A percentile compares a stretch with the other conserved stretches of the same genome.
Conservation (phyloP, 2,329 filamentous ascomycete genomes). For the Apiospora rasikravindrae region DNA sequence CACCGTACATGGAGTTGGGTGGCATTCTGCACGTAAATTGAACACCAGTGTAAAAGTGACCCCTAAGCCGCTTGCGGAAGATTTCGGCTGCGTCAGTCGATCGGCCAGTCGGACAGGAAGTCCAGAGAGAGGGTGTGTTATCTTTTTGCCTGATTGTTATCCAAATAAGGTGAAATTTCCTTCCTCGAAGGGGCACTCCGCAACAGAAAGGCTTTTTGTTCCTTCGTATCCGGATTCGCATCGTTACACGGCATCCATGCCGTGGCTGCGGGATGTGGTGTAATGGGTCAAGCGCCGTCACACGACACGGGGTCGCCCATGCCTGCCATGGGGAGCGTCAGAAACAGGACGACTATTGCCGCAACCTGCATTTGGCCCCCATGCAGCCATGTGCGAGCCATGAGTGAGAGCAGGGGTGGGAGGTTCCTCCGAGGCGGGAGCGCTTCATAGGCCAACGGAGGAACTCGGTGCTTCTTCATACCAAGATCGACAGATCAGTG, state of each 20-base stretch:
- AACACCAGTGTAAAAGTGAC: not conserved
- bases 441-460: not conserved
- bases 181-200: too few species aligned
- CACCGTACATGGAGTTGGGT: not conserved
- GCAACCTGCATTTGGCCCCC: slow-evolving; percentile 14
- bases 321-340: not conserved
- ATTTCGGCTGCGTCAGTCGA: not conserved
- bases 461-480: not conserved
- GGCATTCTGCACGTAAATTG: not conserved
- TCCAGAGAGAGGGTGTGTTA: not conserved
- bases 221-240: not conserved
- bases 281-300: not conserved
- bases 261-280: not conserved
- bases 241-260: not conserved
- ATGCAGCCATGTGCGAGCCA: slow-evolving; percentile 8
- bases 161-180: not conserved
- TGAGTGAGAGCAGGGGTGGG: not conserved
- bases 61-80: not conserved
- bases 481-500: not conserved
- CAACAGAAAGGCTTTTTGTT: not conserved
- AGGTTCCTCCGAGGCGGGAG: not conserved
- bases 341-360: not conserved
- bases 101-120: not conserved
- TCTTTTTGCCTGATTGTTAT: not conserved
- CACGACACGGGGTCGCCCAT: not conserved